Evolutionary conservation across 176 grass and related monocot genomes (phyloP).

Genomic region (Stipa capillata): DNA sequence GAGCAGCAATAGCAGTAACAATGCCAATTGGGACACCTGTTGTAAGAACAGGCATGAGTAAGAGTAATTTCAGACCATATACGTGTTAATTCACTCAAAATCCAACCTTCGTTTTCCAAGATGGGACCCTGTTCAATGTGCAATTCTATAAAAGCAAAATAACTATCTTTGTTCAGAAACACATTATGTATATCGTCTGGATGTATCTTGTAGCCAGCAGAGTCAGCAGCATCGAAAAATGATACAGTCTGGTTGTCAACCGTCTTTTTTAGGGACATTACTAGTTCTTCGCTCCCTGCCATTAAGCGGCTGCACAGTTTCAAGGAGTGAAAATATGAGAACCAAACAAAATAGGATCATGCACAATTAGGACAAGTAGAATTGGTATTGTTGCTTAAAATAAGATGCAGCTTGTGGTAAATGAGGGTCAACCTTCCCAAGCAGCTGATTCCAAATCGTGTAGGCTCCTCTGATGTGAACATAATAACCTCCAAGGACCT

Average conservation of each 20-base stretch:
- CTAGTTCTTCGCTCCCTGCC: constrained; percentile 57
- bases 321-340: constrained; percentile 3
- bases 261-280: constrained; percentile 54
- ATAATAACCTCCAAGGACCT: constrained; percentile 92
- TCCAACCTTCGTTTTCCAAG: constrained; percentile 87
- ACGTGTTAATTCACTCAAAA: neutral
- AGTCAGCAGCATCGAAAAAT: constrained; percentile 75
- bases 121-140: constrained; percentile 96
- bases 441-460: constrained; percentile 92
- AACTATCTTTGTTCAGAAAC: constrained; percentile 62
- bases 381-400: neutral
- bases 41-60: constrained; percentile 16
- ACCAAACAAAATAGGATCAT: neutral
- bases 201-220: constrained; percentile 65
- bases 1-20: constrained; percentile 97
- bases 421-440: constrained; percentile 67
- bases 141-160: constrained; percentile 91
- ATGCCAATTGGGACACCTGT: constrained; percentile 80
- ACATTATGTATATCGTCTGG: constrained; percentile 53
- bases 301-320: constrained; percentile 81
- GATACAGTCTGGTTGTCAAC: constrained; percentile 76
- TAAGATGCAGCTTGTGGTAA: neutral
- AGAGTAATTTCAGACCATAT: neutral
- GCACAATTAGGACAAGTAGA: neutral
- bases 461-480: constrained; percentile 98